A percentile compares a stretch with the other conserved stretches of the same genome.
Evolutionary conservation across 208 protist genomes (phyloP).

Genomic region (Acanthamoeba sp.): DNA sequence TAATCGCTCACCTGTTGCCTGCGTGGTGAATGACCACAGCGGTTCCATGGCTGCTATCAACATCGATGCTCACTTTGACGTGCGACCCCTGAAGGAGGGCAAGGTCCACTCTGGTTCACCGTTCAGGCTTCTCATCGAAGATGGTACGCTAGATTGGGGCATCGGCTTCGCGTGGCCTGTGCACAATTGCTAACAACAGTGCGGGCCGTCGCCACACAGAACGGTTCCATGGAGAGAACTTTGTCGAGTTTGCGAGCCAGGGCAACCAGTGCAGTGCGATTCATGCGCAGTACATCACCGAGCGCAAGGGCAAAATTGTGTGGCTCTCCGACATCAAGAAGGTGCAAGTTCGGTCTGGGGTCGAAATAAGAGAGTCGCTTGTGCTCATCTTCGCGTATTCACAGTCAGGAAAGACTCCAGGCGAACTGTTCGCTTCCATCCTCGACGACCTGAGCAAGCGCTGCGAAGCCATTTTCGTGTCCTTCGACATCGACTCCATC

Average conservation of each 20-base stretch:
- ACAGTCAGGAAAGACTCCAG: constrained; percentile 11
- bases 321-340: constrained; percentile 84
- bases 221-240: constrained; percentile 75
- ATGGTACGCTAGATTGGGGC: constrained; percentile 73
- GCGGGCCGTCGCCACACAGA: neutral
- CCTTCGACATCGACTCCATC: constrained; percentile 91
- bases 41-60: constrained; percentile 89
- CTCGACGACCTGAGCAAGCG: constrained; percentile 78
- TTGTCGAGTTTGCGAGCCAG: constrained; percentile 92
- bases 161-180: no score
- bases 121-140: constrained; percentile 88
- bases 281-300: constrained; percentile 87
- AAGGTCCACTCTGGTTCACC: constrained; percentile 88
- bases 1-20: neutral
- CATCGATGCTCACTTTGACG: constrained; percentile 92
- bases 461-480: constrained; percentile 88
- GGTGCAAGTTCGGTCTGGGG: neutral
- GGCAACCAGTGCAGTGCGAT: constrained; percentile 87
- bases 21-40: neutral
- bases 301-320: constrained; percentile 82
- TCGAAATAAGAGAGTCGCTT: no score
- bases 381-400: no score
- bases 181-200: neutral
- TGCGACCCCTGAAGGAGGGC: constrained; percentile 86
- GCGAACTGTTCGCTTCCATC: constrained; percentile 28